Base-by-base conservation (phyloP, 331 rosid species). In the Dryas integrifolia region DNA sequence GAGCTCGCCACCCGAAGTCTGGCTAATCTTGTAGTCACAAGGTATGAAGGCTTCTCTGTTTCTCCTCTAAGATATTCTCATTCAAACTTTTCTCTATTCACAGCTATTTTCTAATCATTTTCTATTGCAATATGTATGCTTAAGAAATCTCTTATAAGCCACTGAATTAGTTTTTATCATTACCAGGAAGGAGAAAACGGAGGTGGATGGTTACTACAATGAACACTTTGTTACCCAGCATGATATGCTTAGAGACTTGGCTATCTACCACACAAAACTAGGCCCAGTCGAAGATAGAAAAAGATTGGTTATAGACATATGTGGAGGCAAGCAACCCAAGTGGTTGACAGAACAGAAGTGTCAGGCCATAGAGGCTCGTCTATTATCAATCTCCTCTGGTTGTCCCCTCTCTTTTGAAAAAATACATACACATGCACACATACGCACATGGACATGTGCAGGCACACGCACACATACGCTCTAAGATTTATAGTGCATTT, bases 361-460 rank as follows among this genome's bases (percentile, higher is more conserved):
- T 62, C 69, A 69, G 69, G 73, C 30, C 3, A 11, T 41, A 60
- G 58, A 51, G 15, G 88, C 91, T 6, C 77, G 43, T 41, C 49
- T 81, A 3, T 13, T 86, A 69, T 88, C 89, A 7, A 72, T 88
- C 72, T 80, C 88, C 60, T 79, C 82, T 7, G 88, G 94, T 86
- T 9, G 21, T 56, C 79, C 72, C 78, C 53, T 69, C 64, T 67
- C 59, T 43, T 43, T 79, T 59, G 24, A 41, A 16, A 7, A 45
- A 65, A 18, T 10, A 63, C 4, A 3, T 46, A 57, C 30, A 15
- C 49, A 15, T 0, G 15, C 15, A 21, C 15, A 46, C 35, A 4
- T 12, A 9, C 1, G 4, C 18, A 45, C 7, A 12, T 56, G 18
- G 13, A 4, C 24, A 9, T 30, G 35, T 30, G 35, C 35, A 1